Evolutionary conservation across 129 eudicot species (phyloP), one percentile per base, ranked within the genome.

Genomic region (Arctium lappa): DNA sequence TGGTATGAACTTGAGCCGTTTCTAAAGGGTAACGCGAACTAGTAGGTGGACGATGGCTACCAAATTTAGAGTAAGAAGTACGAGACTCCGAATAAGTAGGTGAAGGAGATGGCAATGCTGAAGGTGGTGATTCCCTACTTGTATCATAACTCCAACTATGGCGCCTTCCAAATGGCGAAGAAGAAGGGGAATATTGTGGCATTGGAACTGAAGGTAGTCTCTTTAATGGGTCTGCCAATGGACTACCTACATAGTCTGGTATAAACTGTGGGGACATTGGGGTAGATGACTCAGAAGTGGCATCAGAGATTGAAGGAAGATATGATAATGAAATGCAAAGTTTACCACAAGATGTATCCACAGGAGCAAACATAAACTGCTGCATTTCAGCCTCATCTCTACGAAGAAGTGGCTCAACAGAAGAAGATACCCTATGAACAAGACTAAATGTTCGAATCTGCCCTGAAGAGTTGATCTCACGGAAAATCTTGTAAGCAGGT

Each of bases 131-230:
- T 69, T 91, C 91, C 81, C 86, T 75, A 39, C 79, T 78, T 27
- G 85, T 36, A 80, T 91, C 97, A 83, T 89, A 86, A 78, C 97
- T 89, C 98, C 98, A 95, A 78, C 98, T 95, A 89, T 92, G 98
- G 8, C 94, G 93, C 82, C 97, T 88, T 48, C 86, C 92, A 80
- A 88, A 91, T 12, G 94, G 93, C 4, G 89, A 89, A 12, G 91
- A 85, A 15, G 94, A 86, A 29, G 97, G 93, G 50, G 88, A 94
- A 70, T 75, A 83, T 11, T 83, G 93, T 8, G 90, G 87, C 38
- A 73, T 69, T 22, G 92, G 87, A 74, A 83, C 79, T 18, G 93
- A 92, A 30, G 98, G 93, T 83, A 92, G 72, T 76, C 94, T 83
- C 82, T 89, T 95, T 16, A 92, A 84, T 40, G 92, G 97, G 66